These are phyloP conservation scores for Globisporangium ultimum DNA, from an alignment of 352 stramenopile genomes.

Conservation along the genomic window DNA sequence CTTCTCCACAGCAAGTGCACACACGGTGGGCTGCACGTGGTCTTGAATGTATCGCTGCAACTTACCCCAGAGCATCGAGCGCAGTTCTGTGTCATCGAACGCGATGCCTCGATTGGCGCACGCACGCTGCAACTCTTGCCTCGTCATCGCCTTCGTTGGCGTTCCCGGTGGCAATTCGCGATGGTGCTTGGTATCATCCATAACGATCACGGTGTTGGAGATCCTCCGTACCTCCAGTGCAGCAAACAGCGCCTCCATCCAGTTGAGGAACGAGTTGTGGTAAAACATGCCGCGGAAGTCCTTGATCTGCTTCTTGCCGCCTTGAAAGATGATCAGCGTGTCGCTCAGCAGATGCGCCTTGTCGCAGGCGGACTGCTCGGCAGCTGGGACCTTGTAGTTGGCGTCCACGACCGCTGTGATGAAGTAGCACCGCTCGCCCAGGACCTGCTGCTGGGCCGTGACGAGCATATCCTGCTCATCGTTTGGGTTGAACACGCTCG, in stretches of 20 bases:
- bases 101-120: background rate
- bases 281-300: slow-evolving; percentile 13
- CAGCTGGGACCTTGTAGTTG: background rate
- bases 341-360: slow-evolving; percentile 9
- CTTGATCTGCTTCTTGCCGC: slow-evolving; percentile 11
- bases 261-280: slow-evolving; percentile 5
- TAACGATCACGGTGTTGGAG: slow-evolving; percentile 7
- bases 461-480: slow-evolving; percentile 9
- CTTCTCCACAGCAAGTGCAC: slow-evolving; percentile 2
- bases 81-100: slow-evolving; percentile 3
- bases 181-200: slow-evolving; percentile 8
- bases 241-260: slow-evolving; percentile 7
- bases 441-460: background rate
- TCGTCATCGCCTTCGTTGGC: slow-evolving; percentile 4
- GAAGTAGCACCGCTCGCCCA: slow-evolving; percentile 6
- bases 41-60: slow-evolving; percentile 4
- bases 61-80: slow-evolving; percentile 9
- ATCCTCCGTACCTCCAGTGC: slow-evolving; percentile 4
- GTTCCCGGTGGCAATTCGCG: slow-evolving; percentile 3
- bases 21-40: slow-evolving; percentile 5
- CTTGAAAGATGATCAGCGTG: slow-evolving; percentile 11
- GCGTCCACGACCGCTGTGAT: slow-evolving; percentile 10
- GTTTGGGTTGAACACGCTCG: slow-evolving; percentile 7
- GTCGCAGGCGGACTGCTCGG: background rate
- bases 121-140: slow-evolving; percentile 1